Evolutionary conservation across 2,329 filamentous ascomycete species (phyloP).

Genomic region (Raffaelea ambrosiae): DNA sequence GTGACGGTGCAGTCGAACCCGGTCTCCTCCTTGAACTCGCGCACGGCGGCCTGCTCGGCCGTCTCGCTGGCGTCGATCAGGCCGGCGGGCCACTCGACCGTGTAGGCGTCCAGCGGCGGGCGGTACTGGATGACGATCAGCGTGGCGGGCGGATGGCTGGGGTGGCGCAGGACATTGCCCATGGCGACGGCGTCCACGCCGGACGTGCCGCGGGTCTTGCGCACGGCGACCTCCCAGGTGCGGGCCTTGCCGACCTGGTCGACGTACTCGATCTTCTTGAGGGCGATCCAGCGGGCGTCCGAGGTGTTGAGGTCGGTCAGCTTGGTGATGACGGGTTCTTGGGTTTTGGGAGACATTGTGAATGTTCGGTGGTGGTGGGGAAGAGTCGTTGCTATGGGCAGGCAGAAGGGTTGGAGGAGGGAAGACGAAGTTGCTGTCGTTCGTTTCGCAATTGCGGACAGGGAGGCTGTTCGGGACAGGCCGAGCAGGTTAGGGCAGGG

Average conservation of each 20-base stretch:
- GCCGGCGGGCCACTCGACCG: slow-evolving; percentile 46
- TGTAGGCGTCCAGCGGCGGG: slow-evolving; percentile 36
- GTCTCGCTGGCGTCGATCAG: slow-evolving; percentile 44
- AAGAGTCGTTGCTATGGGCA: no score
- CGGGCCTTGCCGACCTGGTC: slow-evolving; percentile 46
- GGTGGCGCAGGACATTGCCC: slow-evolving; percentile 46
- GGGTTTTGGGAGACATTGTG: slow-evolving; percentile 28
- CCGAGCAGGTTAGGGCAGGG: not conserved
- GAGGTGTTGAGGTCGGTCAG: slow-evolving; percentile 37
- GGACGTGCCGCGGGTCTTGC: slow-evolving; percentile 44
- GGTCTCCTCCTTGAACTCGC: slow-evolving; percentile 48
- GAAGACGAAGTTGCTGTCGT: no score
- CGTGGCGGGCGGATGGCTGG: slow-evolving; percentile 32
- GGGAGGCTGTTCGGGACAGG: no score
- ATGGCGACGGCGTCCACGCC: slow-evolving; percentile 56
- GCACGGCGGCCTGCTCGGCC: slow-evolving; percentile 40
- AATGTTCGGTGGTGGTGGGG: not conserved
- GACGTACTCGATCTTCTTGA: slow-evolving; percentile 47
- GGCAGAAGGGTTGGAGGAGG: no score
- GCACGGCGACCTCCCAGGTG: slow-evolving; percentile 52
- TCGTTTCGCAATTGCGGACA: no score
- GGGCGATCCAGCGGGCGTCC: slow-evolving; percentile 49
- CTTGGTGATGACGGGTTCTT: slow-evolving; percentile 35
- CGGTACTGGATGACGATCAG: slow-evolving; percentile 16
- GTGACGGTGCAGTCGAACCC: slow-evolving; percentile 43